These are phyloP conservation scores for Nicotiana undulata DNA, from an alignment of 257 asterid species.

Conservation along the genomic window DNA sequence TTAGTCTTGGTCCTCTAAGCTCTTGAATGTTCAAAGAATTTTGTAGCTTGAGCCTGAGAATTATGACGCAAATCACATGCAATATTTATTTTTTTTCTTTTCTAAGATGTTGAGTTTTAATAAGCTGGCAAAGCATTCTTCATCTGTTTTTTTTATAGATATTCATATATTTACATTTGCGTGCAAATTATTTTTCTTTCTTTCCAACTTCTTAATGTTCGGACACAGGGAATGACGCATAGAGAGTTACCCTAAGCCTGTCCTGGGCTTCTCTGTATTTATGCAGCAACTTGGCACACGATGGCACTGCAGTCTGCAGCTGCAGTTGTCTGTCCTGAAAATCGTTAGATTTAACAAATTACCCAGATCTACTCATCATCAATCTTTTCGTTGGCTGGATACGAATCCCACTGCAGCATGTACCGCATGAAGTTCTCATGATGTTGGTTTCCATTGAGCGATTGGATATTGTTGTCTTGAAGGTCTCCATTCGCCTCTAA, in stretches of 20 bases:
- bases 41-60: neutral
- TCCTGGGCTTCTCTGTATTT: constrained; percentile 31
- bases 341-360: constrained; percentile 27
- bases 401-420: constrained; percentile 33
- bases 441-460: constrained; percentile 16
- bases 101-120: neutral
- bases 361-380: constrained; percentile 46
- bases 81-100: neutral
- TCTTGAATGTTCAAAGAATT: neutral
- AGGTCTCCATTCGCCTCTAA: constrained; percentile 26
- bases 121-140: neutral
- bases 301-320: constrained; percentile 57
- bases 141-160: neutral
- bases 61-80: neutral
- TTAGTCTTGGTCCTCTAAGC: neutral
- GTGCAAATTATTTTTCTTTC: neutral
- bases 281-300: constrained; percentile 44
- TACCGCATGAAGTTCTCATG: constrained; percentile 35
- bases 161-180: neutral
- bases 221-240: neutral
- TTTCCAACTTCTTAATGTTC: neutral
- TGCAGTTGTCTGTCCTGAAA: constrained; percentile 37
- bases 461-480: constrained; percentile 22
- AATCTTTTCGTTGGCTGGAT: constrained; percentile 29
- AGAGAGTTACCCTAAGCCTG: constrained; percentile 24